Conservation (phyloP, 495 filamentous ascomycete species). For the Venustampulla echinocandica region DNA sequence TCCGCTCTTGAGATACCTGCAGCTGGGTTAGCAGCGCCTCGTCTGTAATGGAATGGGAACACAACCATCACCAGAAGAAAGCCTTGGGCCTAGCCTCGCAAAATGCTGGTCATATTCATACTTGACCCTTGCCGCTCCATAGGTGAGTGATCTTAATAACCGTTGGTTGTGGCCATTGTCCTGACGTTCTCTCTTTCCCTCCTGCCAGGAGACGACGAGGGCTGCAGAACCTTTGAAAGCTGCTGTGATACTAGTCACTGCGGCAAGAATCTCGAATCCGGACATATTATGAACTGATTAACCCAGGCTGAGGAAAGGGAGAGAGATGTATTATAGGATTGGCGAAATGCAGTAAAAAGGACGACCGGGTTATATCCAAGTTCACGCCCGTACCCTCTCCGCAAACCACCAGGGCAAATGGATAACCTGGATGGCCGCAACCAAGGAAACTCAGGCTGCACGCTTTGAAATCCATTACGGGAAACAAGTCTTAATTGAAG, state of each 20-base stretch:
- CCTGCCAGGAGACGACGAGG: background rate
- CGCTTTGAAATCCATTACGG: background rate
- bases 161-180: background rate
- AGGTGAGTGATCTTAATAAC: background rate
- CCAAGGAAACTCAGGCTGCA: background rate
- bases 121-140: background rate
- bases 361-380: too few relatives aligned
- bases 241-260: background rate
- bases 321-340: background rate
- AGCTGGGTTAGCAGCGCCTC: background rate
- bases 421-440: background rate
- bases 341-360: background rate
- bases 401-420: background rate
- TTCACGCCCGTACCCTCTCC: background rate
- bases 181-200: background rate
- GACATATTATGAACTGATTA: background rate
- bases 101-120: background rate
- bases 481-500: background rate
- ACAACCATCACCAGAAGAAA: constrained; percentile 1
- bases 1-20: background rate
- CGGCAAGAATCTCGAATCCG: background rate
- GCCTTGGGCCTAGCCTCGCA: background rate
- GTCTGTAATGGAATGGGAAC: background rate
- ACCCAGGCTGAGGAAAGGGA: background rate
- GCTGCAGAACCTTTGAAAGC: background rate